Percentiles rank a stretch among this genome's conserved stretches.
Conservation (phyloP, 192 early-diverging fungal species). For the Coemansia sp. region DNA sequence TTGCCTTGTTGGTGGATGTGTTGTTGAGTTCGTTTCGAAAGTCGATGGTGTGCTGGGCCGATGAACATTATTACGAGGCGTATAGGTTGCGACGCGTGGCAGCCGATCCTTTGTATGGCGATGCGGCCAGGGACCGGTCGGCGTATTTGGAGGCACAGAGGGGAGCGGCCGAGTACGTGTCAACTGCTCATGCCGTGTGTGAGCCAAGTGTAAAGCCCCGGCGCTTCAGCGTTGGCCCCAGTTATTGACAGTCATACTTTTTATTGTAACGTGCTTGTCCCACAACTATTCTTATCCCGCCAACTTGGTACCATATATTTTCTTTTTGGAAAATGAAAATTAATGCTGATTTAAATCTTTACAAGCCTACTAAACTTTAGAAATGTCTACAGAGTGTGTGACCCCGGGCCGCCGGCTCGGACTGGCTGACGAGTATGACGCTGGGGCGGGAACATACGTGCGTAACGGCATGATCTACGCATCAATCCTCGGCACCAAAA, state of each 20-base stretch:
- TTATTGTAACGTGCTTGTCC: too few relatives aligned
- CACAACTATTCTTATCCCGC: too few relatives aligned
- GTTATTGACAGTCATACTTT: too few relatives aligned
- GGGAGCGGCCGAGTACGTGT: too few relatives aligned
- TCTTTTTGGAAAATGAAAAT: too few relatives aligned
- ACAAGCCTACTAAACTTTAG: not conserved
- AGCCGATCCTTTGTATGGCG: conserved; percentile 16
- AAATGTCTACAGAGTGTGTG: conserved; percentile 28
- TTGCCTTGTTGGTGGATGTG: conserved; percentile 81
- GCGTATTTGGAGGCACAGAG: not conserved
- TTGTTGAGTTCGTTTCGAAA: conserved; percentile 82
- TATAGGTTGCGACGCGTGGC: conserved; percentile 63
- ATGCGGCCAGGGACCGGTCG: not conserved
- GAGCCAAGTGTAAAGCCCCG: too few relatives aligned
- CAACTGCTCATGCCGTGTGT: too few relatives aligned
- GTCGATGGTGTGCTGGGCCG: conserved; percentile 84
- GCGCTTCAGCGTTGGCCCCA: too few relatives aligned
- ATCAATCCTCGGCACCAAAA: conserved; percentile 49
- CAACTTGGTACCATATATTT: too few relatives aligned
- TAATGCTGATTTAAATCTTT: too few relatives aligned
- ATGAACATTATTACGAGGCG: conserved; percentile 80
- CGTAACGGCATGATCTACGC: conserved; percentile 72
- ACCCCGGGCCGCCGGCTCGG: conserved; percentile 81
- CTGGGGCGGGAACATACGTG: conserved; percentile 71
- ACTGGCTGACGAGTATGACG: conserved; percentile 61